Percentiles rank a stretch among this genome's conserved stretches.
Conservation (phyloP, 2,329 filamentous ascomycete species). For the Aspergillus pseudotamarii region DNA sequence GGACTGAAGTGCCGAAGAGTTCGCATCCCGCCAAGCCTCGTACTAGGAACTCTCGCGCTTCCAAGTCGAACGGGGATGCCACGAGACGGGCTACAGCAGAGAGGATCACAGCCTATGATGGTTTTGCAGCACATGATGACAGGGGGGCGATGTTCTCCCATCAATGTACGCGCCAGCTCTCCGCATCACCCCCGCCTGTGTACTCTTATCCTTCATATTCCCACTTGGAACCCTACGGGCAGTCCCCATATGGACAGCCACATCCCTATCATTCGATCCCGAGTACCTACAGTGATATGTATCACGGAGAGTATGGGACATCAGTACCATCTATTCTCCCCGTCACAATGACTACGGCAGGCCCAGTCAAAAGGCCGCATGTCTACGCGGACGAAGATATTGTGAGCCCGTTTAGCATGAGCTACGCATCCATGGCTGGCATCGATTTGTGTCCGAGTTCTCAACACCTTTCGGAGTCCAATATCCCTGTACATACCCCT, state of each 20-base stretch:
- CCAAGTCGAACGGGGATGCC: constrained; percentile 31
- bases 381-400: constrained; percentile 57
- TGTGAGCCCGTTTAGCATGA: constrained; percentile 62
- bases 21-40: constrained; percentile 28
- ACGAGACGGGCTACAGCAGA: constrained; percentile 29
- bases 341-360: constrained; percentile 42
- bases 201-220: constrained; percentile 58
- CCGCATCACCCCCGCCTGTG: constrained; percentile 59
- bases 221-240: constrained; percentile 47
- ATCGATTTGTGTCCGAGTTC: constrained; percentile 52
- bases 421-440: constrained; percentile 61
- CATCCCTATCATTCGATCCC: constrained; percentile 38
- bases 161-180: constrained; percentile 61
- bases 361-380: constrained; percentile 55
- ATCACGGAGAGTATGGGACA: constrained; percentile 44
- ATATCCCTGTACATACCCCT: constrained; percentile 49
- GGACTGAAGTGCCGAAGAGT: constrained; percentile 47
- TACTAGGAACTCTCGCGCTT: constrained; percentile 26
- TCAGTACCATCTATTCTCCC: constrained; percentile 49
- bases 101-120: constrained; percentile 38
- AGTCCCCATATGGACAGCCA: constrained; percentile 37
- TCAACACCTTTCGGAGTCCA: constrained; percentile 40
- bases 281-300: constrained; percentile 34
- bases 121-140: constrained; percentile 47
- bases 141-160: constrained; percentile 57